Base-by-base conservation (phyloP, 306 rosid species). In the Prunus fruticosa region DNA sequence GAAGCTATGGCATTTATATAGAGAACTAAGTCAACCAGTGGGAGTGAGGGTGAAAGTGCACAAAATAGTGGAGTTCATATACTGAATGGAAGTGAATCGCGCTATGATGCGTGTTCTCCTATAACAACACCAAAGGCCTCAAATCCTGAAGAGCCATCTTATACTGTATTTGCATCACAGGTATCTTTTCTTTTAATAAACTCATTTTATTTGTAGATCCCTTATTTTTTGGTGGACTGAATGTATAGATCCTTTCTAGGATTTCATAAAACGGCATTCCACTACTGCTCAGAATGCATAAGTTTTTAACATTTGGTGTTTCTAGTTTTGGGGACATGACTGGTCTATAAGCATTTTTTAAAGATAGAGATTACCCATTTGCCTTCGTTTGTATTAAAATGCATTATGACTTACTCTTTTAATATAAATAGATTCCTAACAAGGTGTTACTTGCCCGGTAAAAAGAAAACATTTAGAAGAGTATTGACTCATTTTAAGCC, bases 1-100 rank as follows among this genome's bases (percentile, higher is more conserved):
- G 81, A 81, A 66, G 77, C 60, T 74, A 27, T 73, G 28, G 72
- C 56, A 73, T 85, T 50, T 64, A 71, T 80, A 51, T 80, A 95
- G 98, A 82, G 97, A 81, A 94, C 83, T 25, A 95, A 92, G 88
- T 69, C 92, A 74, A 73, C 79, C 78, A 78, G 89, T 78, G 96
- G 87, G 67, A 88, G 77, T 68, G 97, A 89, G 75, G 61, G 79
- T 64, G 97, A 86, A 80, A 67, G 60, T 67, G 22, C 67, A 34
- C 73, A 53, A 69, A 79, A 83, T 68, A 75, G 85, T 71, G 76
- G 79, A 13, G 74, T 89, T 45, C 92, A 89, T 81, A 89, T 88
- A 68, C 82, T 91, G 89, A 91, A 90, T 78, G 98, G 92, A 86
- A 86, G 83, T 78, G 95, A 92, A 84, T 60, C 89, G 62, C 77